Percentiles rank a stretch among this genome's conserved stretches.
These are phyloP conservation scores for Penicillium daleae DNA, from an alignment of 495 filamentous ascomycete species.

Conservation along the genomic window DNA sequence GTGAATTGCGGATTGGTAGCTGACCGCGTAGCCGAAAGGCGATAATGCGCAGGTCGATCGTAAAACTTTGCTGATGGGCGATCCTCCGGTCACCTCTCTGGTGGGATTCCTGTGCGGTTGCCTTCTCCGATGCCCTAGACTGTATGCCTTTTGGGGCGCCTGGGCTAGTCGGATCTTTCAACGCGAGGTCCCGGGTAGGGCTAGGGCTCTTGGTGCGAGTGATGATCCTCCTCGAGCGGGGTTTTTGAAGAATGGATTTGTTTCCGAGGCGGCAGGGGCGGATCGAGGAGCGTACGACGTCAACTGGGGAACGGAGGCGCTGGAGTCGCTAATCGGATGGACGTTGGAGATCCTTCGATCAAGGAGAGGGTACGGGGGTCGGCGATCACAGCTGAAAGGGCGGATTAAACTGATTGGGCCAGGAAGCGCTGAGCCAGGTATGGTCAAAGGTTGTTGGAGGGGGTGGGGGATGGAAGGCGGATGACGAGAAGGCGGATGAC, in stretches of 20 bases:
- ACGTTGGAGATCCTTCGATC: constrained; percentile 29
- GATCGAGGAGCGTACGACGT: constrained; percentile 19
- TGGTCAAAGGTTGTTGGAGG: constrained; percentile 12
- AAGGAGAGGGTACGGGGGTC: constrained; percentile 10
- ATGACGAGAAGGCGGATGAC: constrained; percentile 29
- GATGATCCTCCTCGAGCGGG: neutral
- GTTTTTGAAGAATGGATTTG: neutral
- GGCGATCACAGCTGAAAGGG: constrained; percentile 16
- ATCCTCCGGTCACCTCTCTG: constrained; percentile 19
- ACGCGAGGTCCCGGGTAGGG: neutral
- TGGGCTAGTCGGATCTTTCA: constrained; percentile 16
- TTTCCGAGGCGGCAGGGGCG: constrained; percentile 14
- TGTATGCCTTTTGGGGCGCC: neutral
- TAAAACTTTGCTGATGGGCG: constrained; percentile 23
- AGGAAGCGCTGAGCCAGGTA: constrained; percentile 33
- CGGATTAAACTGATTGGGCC: constrained; percentile 28
- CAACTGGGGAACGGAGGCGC: constrained; percentile 18
- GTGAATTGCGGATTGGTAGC: neutral
- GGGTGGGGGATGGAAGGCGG: neutral
- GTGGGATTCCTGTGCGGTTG: constrained; percentile 18
- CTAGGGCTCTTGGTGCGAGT: neutral
- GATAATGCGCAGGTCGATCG: constrained; percentile 21
- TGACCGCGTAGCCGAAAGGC: constrained; percentile 1
- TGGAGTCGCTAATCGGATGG: constrained; percentile 22
- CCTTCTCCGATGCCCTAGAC: constrained; percentile 13